Evolutionary conservation across 2,329 filamentous ascomycete species (phyloP), one percentile per base, ranked within the genome.

Genomic region (Colletotrichum sp.): DNA sequence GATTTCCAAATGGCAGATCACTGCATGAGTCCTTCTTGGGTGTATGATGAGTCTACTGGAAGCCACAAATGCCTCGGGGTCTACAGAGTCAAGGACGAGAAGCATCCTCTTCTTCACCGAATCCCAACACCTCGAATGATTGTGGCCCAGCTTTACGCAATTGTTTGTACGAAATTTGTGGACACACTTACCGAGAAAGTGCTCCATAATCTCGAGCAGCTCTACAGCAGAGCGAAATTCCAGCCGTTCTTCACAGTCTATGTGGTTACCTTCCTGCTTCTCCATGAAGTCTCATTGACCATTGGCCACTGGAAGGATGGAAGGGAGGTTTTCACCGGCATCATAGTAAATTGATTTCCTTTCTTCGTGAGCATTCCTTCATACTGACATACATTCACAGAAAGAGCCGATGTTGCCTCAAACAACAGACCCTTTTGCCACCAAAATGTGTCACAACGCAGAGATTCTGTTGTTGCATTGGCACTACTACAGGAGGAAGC

Each of bases 391-490:
- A 2, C 6, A 12, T 6, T 10, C 7, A 26, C 30, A 68, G 66
- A 28, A 44, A 18, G 30, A 59, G 16, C n/a, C 21, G 10, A 32
- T 12, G 15, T 6, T 18, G 1, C 49, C 13, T 6, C 44, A 52
- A 52, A 52, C n/a, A 52, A 32, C 49, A 24, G 36, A 36, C 16
- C 21, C 66, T 39, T 59, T 34, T 34, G 52, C 9, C 13, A 24
- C 15, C 9, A 57, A 36, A 26, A 59, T 90, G 3, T 89, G 90
- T 18, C 81, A 85, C 15, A 84, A 87, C 6, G 88, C 86, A 32
- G 88, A 87, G 66, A 85, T 85, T 68, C 81, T 90, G 32, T 85
- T 90, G 2, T 81, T 82, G 13, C 83, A 89, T 69, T 90, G 89
- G 89, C 87, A 89, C 65, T 90, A 90, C 78, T 90, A 86, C 80